Evolutionary conservation across 2,329 filamentous ascomycete species (phyloP), one percentile per base, ranked within the genome.

Genomic region (Paraphoma sp.): DNA sequence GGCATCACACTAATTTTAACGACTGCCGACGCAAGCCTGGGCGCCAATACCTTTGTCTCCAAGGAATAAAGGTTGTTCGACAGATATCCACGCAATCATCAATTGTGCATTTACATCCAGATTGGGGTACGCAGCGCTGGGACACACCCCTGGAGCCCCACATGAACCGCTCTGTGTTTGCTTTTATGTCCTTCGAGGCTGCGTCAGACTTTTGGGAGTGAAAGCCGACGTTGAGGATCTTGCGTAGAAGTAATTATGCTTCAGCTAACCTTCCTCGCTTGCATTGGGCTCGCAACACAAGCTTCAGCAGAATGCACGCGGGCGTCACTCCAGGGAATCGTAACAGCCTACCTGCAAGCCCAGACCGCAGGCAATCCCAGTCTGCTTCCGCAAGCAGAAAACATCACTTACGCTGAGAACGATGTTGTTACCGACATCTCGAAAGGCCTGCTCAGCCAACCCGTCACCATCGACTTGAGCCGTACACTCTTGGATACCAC

Each of bases 401-500:
- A 63, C 43, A 28, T 60, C 18, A 59, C 46, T 11, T 66, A 64
- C 46, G 12, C 51, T 10, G 63, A 68, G 30, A 68, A 68, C 42
- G 65, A 68, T 45, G 55, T 53, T 11, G 10, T 45, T 1, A 38
- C 51, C 11, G 30, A 58, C n/a, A 56, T 66, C 42, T 30, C 55
- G 6, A 56, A 54, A 42, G 51, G 57, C 23, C 12, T 65, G 29
- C 54, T 68, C 10, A 47, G 29, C 18, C 51, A 61, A 14, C 14
- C 61, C 42, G 40, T 68, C 28, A 59, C 49, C 16, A 59, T 67
- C 48, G 64, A 66, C 56, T 52, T 64, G 41, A 54, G 47, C 17
- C 64, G 58, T 56, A 67, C 53, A 51, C 45, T 65, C 36, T 43
- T 60, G 54, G 67, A 70, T 54, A 65, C 67, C 7, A 61, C 60